A percentile compares a stretch with the other conserved stretches of the same genome.
Evolutionary conservation across 768 basidiomycete genomes (phyloP).

Genomic region (Leccinellum luteum): DNA sequence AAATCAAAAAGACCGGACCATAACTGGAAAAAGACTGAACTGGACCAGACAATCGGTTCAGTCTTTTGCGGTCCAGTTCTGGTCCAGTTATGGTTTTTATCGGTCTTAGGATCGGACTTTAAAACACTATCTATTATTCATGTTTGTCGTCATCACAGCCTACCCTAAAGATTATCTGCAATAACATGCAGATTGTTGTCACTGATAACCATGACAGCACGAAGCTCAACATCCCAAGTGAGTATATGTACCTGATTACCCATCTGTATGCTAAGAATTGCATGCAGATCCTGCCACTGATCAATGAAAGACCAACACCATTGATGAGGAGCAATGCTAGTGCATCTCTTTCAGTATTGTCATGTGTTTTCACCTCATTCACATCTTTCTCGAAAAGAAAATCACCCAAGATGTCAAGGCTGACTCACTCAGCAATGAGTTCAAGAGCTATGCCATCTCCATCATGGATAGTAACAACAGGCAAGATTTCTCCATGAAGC

Average conservation of each 20-base stretch:
- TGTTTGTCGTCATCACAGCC: no score
- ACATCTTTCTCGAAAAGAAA: conserved; percentile 93
- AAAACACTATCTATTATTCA: no score
- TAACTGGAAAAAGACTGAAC: no score
- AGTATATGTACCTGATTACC: conserved; percentile 31
- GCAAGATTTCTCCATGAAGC: conserved; percentile 99
- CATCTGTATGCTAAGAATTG: conserved; percentile 13
- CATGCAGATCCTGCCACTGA: conserved; percentile 89
- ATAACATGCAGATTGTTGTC: not conserved
- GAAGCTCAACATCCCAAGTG: conserved; percentile 98
- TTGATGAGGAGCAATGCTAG: conserved; percentile 90
- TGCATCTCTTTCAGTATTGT: conserved; percentile 35
- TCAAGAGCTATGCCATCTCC: conserved; percentile 94
- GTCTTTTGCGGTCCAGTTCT: no score
- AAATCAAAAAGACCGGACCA: no score
- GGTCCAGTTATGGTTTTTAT: no score
- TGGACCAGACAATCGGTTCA: no score
- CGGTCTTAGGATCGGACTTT: no score
- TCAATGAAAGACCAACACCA: conserved; percentile 92
- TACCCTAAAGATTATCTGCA: no score
- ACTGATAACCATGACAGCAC: conserved; percentile 45
- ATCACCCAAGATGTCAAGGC: conserved; percentile 93
- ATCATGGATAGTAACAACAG: conserved; percentile 99
- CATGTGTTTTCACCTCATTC: not conserved
- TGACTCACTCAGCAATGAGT: conserved; percentile 92